Conservation (phyloP, 2,329 filamentous ascomycete species). For the Fusarium pseudoanthophilum region DNA sequence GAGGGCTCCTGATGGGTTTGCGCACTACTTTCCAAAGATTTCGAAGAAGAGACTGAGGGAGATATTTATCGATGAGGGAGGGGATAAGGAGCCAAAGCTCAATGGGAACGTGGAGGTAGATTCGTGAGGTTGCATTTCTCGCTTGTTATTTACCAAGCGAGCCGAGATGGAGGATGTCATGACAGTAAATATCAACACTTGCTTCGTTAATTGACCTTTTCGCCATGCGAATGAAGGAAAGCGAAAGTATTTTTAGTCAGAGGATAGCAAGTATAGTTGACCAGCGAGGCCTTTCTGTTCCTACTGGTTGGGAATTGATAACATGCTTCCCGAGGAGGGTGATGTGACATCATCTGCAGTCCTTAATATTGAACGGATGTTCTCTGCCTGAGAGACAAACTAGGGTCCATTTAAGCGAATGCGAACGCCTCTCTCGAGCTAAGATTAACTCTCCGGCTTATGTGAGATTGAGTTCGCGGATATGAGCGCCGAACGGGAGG, state of each 20-base stretch:
- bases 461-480: neutral
- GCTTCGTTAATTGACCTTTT: rapidly evolving
- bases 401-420: neutral
- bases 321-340: neutral
- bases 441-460: neutral
- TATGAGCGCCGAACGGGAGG: neutral
- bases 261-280: rapidly evolving
- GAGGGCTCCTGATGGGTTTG: rapidly evolving
- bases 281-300: rapidly evolving
- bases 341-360: rapidly evolving
- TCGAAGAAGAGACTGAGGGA: neutral
- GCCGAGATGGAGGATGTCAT: neutral
- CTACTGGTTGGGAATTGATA: too few relatives aligned
- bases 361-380: neutral
- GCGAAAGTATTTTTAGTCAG: rapidly evolving
- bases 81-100: neutral
- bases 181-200: rapidly evolving
- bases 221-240: rapidly evolving
- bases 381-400: neutral
- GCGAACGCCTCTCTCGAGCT: neutral
- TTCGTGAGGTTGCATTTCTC: neutral
- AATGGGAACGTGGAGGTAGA: neutral
- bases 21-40: neutral
- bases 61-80: neutral
- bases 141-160: rapidly evolving